Evolutionary conservation across 164 flowering plant species (phyloP).

Genomic region (Paratinospora sagittata): DNA sequence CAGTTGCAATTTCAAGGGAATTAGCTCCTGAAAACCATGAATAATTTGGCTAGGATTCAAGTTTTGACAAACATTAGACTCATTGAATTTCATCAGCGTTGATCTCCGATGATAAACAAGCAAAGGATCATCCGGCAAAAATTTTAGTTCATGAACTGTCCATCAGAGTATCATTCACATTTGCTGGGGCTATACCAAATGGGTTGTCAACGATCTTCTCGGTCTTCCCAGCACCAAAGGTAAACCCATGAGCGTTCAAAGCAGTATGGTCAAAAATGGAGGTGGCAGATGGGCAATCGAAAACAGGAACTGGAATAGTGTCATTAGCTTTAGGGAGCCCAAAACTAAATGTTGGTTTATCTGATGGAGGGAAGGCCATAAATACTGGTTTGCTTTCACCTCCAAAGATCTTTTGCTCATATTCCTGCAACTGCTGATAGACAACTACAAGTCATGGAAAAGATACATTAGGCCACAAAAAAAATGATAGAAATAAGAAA

Average conservation of each 20-base stretch:
- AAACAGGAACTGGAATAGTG: conserved; percentile 34
- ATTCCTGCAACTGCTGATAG: conserved; percentile 66
- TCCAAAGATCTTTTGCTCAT: conserved; percentile 63
- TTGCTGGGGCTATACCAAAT: conserved; percentile 18
- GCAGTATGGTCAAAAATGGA: conserved; percentile 50
- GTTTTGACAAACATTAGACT: too few species aligned
- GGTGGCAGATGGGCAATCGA: conserved; percentile 28
- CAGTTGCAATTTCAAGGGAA: too few species aligned
- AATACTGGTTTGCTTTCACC: conserved; percentile 15
- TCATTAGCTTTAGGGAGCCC: conserved; percentile 47
- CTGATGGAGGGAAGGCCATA: conserved; percentile 26
- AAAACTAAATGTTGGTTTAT: conserved; percentile 39
- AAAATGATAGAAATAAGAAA: not conserved
- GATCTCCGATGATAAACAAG: too few species aligned
- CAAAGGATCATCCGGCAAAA: too few species aligned
- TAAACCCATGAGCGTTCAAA: conserved; percentile 43
- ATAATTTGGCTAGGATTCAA: too few species aligned
- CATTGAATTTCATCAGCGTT: too few species aligned
- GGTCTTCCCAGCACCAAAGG: conserved; percentile 56
- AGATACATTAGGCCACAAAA: not conserved
- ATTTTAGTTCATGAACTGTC: conserved; percentile 32
- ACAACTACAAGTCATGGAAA: conserved; percentile 33
- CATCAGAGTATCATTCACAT: conserved; percentile 34
- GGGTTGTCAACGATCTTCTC: conserved; percentile 18
- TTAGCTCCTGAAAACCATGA: too few species aligned